Base-by-base conservation (phyloP, 306 rosid genomes). In the Quercus glauca region DNA sequence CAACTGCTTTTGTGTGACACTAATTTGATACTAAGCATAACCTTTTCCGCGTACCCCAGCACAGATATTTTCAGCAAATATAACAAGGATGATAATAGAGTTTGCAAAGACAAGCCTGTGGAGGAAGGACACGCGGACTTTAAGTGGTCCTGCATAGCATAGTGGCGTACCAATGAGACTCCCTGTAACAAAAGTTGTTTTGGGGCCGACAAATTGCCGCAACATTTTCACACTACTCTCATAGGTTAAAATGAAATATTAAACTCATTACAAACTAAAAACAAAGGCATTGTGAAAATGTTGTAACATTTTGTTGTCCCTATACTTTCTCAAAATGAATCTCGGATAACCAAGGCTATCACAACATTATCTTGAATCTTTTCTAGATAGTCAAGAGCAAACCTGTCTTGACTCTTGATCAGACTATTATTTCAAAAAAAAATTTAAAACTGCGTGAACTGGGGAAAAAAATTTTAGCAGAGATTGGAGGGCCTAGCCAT, bases 401-500 rank as follows among this genome's bases (percentile, higher is more conserved):
- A 8, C 52, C 26, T 3, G 26, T 35, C 72, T 35, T 35, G 37
- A 19, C 37, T 35, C 72, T 68, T 35, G 37, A 19, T 68, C 72
- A 18, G 72, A 5, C 26, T n/a, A 68, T 68, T 33, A 33, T 9
- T 68, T 68, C 73, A 45, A 31, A 14, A 14, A 58, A 25, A 4
- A 19, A 51, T 19, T 13, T 23, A 1, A 69, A 9, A 17, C 12
- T 20, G 13, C n/a, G 9, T 23, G 18, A 13, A 13, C 6, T 11
- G 5, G 33, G 31, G 37, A 33, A 51, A 45, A 72, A 23, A 77
- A 71, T 41, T 0, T 8, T 33, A 73, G 29, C 52, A 64, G 68
- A 76, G 76, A 55, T 77, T 51, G 67, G 78, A 83, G 74, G 89
- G 82, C 83, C 85, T 81, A 80, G 37, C 81, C 71, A 80, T 83